A percentile compares a stretch with the other conserved stretches of the same genome.
These are phyloP conservation scores for Solanum gracilifrons DNA, from an alignment of 257 asterid genomes.

Conservation along the genomic window DNA sequence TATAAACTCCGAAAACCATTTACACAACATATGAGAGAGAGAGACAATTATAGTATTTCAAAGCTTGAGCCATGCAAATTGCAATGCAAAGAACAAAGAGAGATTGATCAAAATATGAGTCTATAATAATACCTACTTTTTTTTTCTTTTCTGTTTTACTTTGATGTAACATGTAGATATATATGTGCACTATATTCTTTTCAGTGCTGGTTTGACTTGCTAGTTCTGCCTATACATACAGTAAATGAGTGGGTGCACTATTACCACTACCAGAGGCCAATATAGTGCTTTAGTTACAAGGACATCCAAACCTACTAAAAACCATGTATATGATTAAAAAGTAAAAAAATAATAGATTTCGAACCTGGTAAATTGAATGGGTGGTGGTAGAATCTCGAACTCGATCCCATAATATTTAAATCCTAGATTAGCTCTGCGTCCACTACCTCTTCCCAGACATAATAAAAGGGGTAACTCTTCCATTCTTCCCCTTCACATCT, in stretches of 20 bases:
- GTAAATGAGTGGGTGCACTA: conserved; percentile 29
- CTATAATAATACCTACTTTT: conserved; percentile 17
- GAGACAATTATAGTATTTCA: neutral
- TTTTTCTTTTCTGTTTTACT: conserved; percentile 2
- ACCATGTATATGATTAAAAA: neutral
- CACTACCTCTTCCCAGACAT: neutral
- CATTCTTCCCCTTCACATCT: conserved; percentile 18
- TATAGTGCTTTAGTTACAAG: neutral
- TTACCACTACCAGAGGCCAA: conserved; percentile 9
- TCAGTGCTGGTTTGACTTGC: conserved; percentile 57
- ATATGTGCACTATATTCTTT: neutral
- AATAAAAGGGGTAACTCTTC: conserved; percentile 18
- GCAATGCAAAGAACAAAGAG: conserved; percentile 12
- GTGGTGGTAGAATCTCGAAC: neutral
- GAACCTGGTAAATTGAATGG: neutral
- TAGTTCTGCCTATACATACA: conserved; percentile 29
- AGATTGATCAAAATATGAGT: neutral
- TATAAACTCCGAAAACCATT: neutral
- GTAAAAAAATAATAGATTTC: neutral
- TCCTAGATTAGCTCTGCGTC: neutral
- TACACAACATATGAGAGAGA: neutral
- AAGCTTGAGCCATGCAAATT: conserved; percentile 26
- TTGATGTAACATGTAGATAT: conserved; percentile 14
- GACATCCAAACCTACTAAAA: neutral
- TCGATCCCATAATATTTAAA: neutral